Percentiles rank a stretch among this genome's conserved stretches.
These are phyloP conservation scores for Babesia bigemina DNA, from an alignment of 169 alveolate genomes.

Conservation along the genomic window DNA sequence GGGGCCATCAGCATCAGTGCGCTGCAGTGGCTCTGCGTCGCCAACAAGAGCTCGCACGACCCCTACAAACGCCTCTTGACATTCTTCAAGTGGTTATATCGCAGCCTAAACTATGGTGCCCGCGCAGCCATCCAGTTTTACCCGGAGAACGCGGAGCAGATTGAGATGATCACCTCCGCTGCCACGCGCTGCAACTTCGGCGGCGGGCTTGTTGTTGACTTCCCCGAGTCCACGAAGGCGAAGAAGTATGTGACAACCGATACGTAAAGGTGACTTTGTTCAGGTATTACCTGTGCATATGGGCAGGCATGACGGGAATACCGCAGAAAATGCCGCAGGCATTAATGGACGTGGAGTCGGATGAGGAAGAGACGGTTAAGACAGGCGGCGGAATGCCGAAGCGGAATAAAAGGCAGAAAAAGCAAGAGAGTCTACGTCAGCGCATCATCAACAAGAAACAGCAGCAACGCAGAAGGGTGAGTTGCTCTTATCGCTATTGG, in stretches of 20 bases:
- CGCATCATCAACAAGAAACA: slow-evolving; percentile 89
- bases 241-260: slow-evolving; percentile 80
- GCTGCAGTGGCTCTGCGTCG: slow-evolving; percentile 94
- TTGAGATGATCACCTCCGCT: slow-evolving; percentile 91
- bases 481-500: slow-evolving; percentile 11
- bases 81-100: slow-evolving; percentile 83
- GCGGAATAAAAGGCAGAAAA: slow-evolving; percentile 64
- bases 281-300: slow-evolving; percentile 87
- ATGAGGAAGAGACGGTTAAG: slow-evolving; percentile 35
- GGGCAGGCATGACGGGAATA: slow-evolving; percentile 87
- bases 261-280: background rate
- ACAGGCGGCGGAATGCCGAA: slow-evolving; percentile 9
- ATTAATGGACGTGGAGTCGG: slow-evolving; percentile 24
- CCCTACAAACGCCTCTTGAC: slow-evolving; percentile 88
- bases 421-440: slow-evolving; percentile 28
- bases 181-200: slow-evolving; percentile 93
- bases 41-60: slow-evolving; percentile 88
- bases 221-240: slow-evolving; percentile 94
- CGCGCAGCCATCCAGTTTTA: slow-evolving; percentile 90
- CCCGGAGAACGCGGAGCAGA: slow-evolving; percentile 93
- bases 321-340: slow-evolving; percentile 69
- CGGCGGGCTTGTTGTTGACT: slow-evolving; percentile 95
- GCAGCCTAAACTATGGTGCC: slow-evolving; percentile 48
- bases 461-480: slow-evolving; percentile 86
- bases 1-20: slow-evolving; percentile 88